Evolutionary conservation across 306 rosid species (phyloP), one percentile per base, ranked within the genome.

Genomic region (Gillenia trifoliata): DNA sequence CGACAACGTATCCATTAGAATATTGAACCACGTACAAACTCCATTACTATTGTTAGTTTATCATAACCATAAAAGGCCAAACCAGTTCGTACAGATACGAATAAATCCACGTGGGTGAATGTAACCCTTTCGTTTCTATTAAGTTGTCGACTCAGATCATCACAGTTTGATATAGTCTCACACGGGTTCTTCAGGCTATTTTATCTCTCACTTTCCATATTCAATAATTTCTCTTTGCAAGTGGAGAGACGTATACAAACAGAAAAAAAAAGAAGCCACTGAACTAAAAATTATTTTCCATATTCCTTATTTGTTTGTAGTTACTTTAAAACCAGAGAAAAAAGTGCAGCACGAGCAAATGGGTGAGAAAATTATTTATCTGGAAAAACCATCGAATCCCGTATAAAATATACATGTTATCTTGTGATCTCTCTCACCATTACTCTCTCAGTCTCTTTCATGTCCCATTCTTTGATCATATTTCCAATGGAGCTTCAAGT

Each of bases 401-500:
- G 4, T 55, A 54, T 71, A 56, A 55, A 17, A 40, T 55, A 50
- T 22, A 49, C 62, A 63, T 54, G 71, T 55, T 17, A 33, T 68
- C 78, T 70, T 30, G 76, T 67, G 79, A 61, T 77, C 20, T 15
- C 20, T 16, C 52, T 45, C 68, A 56, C 28, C 29, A 56, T 54
- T 70, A 54, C 67, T 11, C 11, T n/a, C n/a, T n/a, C 13, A 20
- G 38, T 67, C 57, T 54, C 43, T 22, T 34, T 23, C 29, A 23
- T 25, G 26, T 12, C 7, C 66, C 38, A 2, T 25, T 43, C 54
- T 65, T 33, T 22, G 20, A 8, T 38, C 31, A 22, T 57, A 30
- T 23, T 50, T 66, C 47, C 43, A 63, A 79, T 79, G 82, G 75
- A 64, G 87, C 80, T 75, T 74, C 65, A 78, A 75, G 33, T 71